Percentiles rank a stretch among this genome's conserved stretches.
Evolutionary conservation across 2,329 filamentous ascomycete genomes (phyloP).

Genomic region (Pestalotiopsis sp.): DNA sequence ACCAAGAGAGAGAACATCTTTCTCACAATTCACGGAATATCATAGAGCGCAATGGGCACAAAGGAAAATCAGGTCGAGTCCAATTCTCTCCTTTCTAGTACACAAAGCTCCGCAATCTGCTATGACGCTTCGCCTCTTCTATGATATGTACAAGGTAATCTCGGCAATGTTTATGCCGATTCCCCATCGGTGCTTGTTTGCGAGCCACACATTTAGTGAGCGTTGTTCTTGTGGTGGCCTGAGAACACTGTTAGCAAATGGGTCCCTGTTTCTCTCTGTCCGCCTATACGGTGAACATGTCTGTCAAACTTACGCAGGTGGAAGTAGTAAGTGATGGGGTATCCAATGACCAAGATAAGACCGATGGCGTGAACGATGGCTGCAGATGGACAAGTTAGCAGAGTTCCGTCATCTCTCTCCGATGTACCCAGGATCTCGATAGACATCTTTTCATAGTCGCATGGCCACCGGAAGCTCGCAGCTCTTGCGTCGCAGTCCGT

Average conservation of each 20-base stretch:
- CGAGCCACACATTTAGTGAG: slow-evolving; percentile 67
- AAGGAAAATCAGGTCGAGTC: slow-evolving; percentile 11
- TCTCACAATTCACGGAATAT: neutral
- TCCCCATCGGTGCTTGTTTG: neutral
- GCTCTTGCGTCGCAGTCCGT: neutral
- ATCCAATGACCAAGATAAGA: slow-evolving; percentile 79
- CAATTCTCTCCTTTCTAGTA: slow-evolving; percentile 20
- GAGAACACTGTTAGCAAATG: slow-evolving; percentile 19
- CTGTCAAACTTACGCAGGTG: slow-evolving; percentile 79
- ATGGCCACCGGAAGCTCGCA: neutral
- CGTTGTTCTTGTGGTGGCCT: slow-evolving; percentile 99
- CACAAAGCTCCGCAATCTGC: slow-evolving; percentile 16
- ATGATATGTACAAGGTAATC: slow-evolving; percentile 9
- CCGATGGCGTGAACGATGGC: slow-evolving; percentile 87
- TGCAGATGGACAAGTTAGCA: slow-evolving; percentile 41
- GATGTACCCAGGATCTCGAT: neutral
- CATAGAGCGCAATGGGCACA: slow-evolving; percentile 1
- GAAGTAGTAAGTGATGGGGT: slow-evolving; percentile 99
- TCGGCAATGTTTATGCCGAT: neutral
- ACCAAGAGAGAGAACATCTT: neutral
- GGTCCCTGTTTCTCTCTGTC: neutral
- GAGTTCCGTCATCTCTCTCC: neutral
- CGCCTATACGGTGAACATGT: neutral
- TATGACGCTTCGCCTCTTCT: slow-evolving; percentile 16
- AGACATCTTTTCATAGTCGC: neutral